Evolutionary conservation across 352 stramenopile species (phyloP).

Genomic region (Phytophthora quininea): DNA sequence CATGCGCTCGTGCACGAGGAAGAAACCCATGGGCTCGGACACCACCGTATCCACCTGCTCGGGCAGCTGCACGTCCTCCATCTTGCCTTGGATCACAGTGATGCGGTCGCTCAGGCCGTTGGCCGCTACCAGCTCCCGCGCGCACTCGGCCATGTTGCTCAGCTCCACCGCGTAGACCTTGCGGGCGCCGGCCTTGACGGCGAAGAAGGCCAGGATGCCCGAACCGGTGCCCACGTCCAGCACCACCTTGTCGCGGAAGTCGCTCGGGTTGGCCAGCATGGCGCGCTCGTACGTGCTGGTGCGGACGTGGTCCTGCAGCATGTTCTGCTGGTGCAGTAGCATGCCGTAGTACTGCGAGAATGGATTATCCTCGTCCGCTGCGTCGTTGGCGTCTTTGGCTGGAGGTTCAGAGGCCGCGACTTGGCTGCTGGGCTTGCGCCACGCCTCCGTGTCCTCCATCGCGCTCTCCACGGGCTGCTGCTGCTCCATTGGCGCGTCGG

Average conservation of each 20-base stretch:
- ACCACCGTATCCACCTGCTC: conserved; percentile 99
- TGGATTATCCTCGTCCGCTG: conserved; percentile 83
- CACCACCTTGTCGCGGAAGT: conserved; percentile 98
- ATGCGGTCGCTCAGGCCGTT: conserved; percentile 97
- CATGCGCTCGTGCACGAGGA: conserved; percentile 99
- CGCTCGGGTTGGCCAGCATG: conserved; percentile 95
- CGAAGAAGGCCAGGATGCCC: conserved; percentile 99
- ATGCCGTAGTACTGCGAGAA: conserved; percentile 96
- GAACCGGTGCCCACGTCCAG: conserved; percentile 99
- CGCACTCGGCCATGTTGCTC: conserved; percentile 98
- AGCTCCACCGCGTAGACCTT: conserved; percentile 96
- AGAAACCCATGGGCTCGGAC: conserved; percentile 99
- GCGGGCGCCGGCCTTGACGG: conserved; percentile 95
- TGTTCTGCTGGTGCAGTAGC: conserved; percentile 99
- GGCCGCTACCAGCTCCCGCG: conserved; percentile 91
- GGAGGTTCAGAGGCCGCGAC: background rate
- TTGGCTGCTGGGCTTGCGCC: conserved; percentile 12
- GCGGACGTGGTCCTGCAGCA: conserved; percentile 99
- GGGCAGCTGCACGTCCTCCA: conserved; percentile 96
- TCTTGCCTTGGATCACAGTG: conserved; percentile 96
- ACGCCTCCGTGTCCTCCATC: conserved; percentile 13
- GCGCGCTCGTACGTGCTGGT: conserved; percentile 98
- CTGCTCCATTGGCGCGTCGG: background rate
- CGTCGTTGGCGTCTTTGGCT: background rate
- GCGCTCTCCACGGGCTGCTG: conserved; percentile 1